These are phyloP conservation scores for Boletus vinaceobasis DNA, from an alignment of 768 basidiomycete species.

Conservation along the genomic window DNA sequence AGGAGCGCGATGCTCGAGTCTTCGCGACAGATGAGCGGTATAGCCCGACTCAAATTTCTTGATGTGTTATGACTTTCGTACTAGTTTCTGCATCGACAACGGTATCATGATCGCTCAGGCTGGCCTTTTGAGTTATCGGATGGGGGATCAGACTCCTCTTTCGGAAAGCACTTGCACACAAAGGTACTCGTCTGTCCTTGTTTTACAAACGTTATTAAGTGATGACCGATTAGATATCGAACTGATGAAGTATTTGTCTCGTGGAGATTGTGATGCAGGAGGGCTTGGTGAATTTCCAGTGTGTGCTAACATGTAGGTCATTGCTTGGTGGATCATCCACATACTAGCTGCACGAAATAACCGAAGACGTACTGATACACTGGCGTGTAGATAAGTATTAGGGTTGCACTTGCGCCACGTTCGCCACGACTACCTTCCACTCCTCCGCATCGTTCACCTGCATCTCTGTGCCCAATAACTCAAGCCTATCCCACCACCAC, in stretches of 20 bases:
- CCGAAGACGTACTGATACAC: neutral
- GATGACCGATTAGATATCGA: constrained; percentile 60
- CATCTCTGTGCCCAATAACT: constrained; percentile 41
- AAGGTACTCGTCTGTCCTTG: constrained; percentile 43
- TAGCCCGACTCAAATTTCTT: constrained; percentile 14
- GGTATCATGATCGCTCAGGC: constrained; percentile 99
- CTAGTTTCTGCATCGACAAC: constrained; percentile 98
- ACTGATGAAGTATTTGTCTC: constrained; percentile 92
- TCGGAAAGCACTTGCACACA: constrained; percentile 88
- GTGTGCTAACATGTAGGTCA: neutral
- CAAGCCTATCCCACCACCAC: constrained; percentile 83
- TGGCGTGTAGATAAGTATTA: neutral
- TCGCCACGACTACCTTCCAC: constrained; percentile 49
- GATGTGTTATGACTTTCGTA: neutral
- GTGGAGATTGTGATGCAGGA: constrained; percentile 55
- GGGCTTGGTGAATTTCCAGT: neutral
- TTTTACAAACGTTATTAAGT: constrained; percentile 8
- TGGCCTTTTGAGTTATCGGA: constrained; percentile 85
- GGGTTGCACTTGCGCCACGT: constrained; percentile 36
- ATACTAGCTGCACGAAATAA: neutral
- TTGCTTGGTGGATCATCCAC: neutral
- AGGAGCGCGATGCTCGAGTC: constrained; percentile 81
- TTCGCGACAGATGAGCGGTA: constrained; percentile 97
- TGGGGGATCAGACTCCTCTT: constrained; percentile 80
- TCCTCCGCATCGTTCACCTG: constrained; percentile 41